phyloP scores from a whole-genome alignment of 331 rosid species.

The Rosa hybrid region DNA sequence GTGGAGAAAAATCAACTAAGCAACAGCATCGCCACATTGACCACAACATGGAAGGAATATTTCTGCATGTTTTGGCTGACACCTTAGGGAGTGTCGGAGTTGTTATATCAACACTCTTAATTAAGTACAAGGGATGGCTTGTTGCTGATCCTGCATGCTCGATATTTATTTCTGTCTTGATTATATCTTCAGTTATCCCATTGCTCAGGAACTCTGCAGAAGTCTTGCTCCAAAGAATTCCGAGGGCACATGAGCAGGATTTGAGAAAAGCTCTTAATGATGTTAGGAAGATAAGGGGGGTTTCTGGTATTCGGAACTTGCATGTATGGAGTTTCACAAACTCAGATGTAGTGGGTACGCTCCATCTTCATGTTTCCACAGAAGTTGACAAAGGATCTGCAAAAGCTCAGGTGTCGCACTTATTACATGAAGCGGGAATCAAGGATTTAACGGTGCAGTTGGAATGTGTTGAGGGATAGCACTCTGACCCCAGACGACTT shows the following conservation, averaged over 20 bases:
- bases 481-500: not conserved
- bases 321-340: constrained; percentile 83
- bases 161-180: constrained; percentile 79
- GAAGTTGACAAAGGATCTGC: constrained; percentile 61
- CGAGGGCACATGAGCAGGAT: constrained; percentile 62
- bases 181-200: constrained; percentile 83
- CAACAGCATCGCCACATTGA: constrained; percentile 78
- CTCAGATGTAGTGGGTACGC: constrained; percentile 79
- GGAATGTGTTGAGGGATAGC: constrained; percentile 47
- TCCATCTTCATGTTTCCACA: constrained; percentile 67
- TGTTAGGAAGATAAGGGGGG: constrained; percentile 58
- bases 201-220: constrained; percentile 87
- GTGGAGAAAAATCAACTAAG: constrained; percentile 30
- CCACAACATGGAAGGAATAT: constrained; percentile 99
- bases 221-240: constrained; percentile 85
- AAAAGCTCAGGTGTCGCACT: constrained; percentile 55
- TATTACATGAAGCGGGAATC: constrained; percentile 66
- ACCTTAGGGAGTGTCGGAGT: constrained; percentile 98
- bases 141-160: constrained; percentile 96
- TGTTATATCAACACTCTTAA: constrained; percentile 81
- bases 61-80: constrained; percentile 93
- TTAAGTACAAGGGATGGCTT: constrained; percentile 93
- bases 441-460: constrained; percentile 89
- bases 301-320: constrained; percentile 63
- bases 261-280: constrained; percentile 57